These are phyloP conservation scores for Aegilops sharonensis DNA, from an alignment of 176 grass and related monocot genomes.

Conservation along the genomic window DNA sequence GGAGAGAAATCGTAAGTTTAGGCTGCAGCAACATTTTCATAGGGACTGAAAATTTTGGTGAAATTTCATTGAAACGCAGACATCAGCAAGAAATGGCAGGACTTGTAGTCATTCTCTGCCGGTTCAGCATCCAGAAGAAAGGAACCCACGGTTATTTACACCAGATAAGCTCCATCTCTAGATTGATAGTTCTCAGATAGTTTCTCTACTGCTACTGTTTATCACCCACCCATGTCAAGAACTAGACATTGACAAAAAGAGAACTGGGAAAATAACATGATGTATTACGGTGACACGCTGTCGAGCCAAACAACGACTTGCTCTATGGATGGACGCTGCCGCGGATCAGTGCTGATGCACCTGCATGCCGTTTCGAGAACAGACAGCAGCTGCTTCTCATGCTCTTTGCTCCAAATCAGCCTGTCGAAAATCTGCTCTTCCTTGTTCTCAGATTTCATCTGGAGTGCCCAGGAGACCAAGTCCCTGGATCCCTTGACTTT, in stretches of 20 bases:
- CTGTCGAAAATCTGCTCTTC: slow-evolving; percentile 75
- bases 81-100: not conserved
- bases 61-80: not conserved
- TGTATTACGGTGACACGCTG: slow-evolving; percentile 27
- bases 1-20: not conserved
- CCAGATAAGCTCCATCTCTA: not conserved
- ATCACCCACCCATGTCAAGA: slow-evolving; percentile 26
- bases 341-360: slow-evolving; percentile 67
- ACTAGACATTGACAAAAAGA: slow-evolving; percentile 16
- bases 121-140: not conserved
- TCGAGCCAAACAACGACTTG: slow-evolving; percentile 79
- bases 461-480: slow-evolving; percentile 75
- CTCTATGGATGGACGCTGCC: slow-evolving; percentile 76
- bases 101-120: not conserved
- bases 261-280: not conserved
- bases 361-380: slow-evolving; percentile 75
- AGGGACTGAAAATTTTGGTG: not conserved
- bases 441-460: slow-evolving; percentile 85
- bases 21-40: not conserved
- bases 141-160: not conserved
- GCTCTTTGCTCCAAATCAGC: slow-evolving; percentile 59
- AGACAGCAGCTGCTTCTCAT: slow-evolving; percentile 70
- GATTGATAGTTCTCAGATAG: slow-evolving; percentile 14
- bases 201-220: slow-evolving; percentile 22
- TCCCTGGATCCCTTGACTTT: slow-evolving; percentile 69